Evolutionary conservation across 305 asterid genomes (phyloP), one percentile per base, ranked within the genome.

Genomic region (Fraxinus angustifolia): DNA sequence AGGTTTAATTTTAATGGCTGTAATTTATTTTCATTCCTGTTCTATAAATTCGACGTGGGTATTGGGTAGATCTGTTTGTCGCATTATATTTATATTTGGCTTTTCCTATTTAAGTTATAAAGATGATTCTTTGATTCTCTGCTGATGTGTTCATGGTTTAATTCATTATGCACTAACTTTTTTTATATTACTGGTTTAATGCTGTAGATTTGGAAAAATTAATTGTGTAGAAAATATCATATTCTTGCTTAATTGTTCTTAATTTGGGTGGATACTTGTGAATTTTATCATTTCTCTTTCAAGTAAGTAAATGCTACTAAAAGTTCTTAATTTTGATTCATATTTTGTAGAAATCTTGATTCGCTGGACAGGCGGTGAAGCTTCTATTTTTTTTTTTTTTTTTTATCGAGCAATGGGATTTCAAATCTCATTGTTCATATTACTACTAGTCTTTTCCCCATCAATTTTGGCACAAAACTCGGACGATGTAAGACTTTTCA

Each of bases 361-460:
- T 73, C 78, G 83, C 75, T 17, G 88, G 80, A 81, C 82, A 16
- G 71, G 84, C 72, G 78, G 75, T 77, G 79, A 82, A 78, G 82
- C 86, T 79, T 76, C 78, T 76, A 68, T 79, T 76, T 82, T 73
- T 79, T 28, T 28, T 28, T 82, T n/a, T n/a, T 82, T 26, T 26
- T 28, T 28, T 28, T 82, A 85, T 82, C 82, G 67, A 56, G 79
- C 60, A 28, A 94, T 93, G 99, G 93, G 83, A 80, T 86, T 85
- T 56, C 85, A 19, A 80, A 82, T 83, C 71, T 74, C 78, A 12
- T 23, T 87, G 82, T 82, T 88, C 79, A 77, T 88, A 19, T 80
- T 88, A 84, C 86, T 88, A 84, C 84, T 93, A 82, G 91, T 79
- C 74, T 79, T 90, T 75, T 76, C 86, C 78, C 89, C 93, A 58